phyloP scores from a whole-genome alignment of 257 asterid species.

The Solanum lycopersicoides region DNA sequence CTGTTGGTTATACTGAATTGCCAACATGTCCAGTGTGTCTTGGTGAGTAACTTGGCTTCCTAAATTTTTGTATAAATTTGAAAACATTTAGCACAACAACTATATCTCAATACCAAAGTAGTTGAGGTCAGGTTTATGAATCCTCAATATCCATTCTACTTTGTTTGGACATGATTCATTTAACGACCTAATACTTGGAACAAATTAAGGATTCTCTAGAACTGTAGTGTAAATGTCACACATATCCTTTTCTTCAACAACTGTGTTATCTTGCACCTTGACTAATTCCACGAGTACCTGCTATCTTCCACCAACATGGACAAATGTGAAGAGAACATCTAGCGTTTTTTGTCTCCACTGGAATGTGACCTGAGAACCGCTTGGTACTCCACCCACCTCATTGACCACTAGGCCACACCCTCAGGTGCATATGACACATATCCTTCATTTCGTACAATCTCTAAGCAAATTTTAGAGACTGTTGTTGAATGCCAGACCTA shows the following conservation, averaged over 20 bases:
- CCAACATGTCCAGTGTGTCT: slow-evolving; percentile 96
- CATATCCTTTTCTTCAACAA: background rate
- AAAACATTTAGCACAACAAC: background rate
- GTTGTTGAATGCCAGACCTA: background rate
- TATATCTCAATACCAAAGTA: background rate
- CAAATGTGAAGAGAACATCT: background rate
- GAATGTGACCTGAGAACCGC: background rate
- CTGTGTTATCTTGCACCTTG: background rate
- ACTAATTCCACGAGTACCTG: background rate
- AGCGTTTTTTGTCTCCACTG: background rate
- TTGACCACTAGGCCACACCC: background rate
- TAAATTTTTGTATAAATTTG: background rate
- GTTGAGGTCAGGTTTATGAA: background rate
- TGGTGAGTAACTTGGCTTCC: slow-evolving; percentile 42
- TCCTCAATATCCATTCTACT: background rate
- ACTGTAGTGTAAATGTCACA: background rate
- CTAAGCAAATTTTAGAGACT: background rate
- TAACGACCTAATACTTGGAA: background rate
- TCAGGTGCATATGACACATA: background rate
- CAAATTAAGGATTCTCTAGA: background rate
- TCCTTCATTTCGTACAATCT: background rate
- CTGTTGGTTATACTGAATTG: slow-evolving; percentile 66
- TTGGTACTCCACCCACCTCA: background rate
- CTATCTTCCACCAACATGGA: background rate
- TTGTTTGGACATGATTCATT: background rate